Base-by-base conservation (phyloP, 768 basidiomycete genomes). In the Pleurotus platypus region DNA sequence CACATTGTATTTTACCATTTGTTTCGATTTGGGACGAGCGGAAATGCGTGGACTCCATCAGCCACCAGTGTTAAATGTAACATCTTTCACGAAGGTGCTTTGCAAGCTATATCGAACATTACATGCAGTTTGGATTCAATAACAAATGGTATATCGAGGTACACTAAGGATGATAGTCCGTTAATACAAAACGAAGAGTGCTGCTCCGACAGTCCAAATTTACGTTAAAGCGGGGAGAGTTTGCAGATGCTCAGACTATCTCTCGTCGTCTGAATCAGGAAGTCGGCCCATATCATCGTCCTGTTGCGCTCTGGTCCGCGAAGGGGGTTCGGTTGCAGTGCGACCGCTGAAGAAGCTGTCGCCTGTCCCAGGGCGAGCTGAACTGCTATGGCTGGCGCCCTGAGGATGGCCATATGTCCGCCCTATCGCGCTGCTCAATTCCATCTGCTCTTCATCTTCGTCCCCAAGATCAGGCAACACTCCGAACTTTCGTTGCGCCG, bases 381-480 rank as follows among this genome's bases (percentile, higher is more conserved):
- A 22, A 20, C 51, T 42, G 8, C 37, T 40, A 13, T 42, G 39
- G 2, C 35, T 54, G 16, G 39, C 35, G 5, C 39, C 22, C 15
- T 16, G 49, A n/a, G 51, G n/a, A 22, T 39, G 39, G 11, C n/a
- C 42, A 45, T 45, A 45, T 13, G n/a, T 22, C 20, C 38, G 39
- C 39, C 15, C 18, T 22, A 54, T 22, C 2, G 13, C 7, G 24
- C 39, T 42, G 11, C 51, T 39, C n/a, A 54, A 24, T 13, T 26
- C 35, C 39, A 22, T 39, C 20, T 30, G 37, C n/a, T 54, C 51
- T 15, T 54, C 51, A 22, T 54, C 51, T 16, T 54, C 51, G 26
- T 54, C 51, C n/a, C 39, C 51, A 42, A 54, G 39, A 26, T 54
- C 51, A 4, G 51, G 51, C 39, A 54, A 24, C 51, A 37, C 42